Evolutionary conservation across 176 grass and related monocot species (phyloP).

Genomic region (Aegilops bicornis): DNA sequence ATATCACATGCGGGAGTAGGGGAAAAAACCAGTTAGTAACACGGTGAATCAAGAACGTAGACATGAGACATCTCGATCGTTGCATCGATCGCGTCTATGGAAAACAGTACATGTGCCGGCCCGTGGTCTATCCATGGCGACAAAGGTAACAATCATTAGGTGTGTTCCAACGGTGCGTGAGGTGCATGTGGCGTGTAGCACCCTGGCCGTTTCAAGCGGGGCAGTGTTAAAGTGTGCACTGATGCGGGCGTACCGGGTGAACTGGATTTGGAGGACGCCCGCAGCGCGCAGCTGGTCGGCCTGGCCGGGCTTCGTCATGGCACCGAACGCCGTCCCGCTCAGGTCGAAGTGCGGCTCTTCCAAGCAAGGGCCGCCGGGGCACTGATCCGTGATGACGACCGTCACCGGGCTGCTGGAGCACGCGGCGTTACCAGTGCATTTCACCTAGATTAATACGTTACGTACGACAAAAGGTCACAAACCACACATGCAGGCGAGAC

Average conservation of each 20-base stretch:
- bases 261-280: constrained; percentile 52
- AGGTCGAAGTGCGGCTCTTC: constrained; percentile 65
- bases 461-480: not conserved
- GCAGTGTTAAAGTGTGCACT: not conserved
- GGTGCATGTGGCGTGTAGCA: not conserved
- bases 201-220: not conserved
- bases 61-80: not conserved
- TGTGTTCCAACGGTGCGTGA: not conserved
- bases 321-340: constrained; percentile 69
- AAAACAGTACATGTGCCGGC: constrained; percentile 6
- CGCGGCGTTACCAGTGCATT: constrained; percentile 41
- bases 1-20: not conserved
- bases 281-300: constrained; percentile 57
- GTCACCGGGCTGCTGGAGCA: constrained; percentile 59
- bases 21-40: not conserved
- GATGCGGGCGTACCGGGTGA: constrained; percentile 28
- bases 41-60: not conserved
- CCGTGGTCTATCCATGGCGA: not conserved
- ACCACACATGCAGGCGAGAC: not conserved
- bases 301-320: constrained; percentile 50
- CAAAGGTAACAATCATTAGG: not conserved
- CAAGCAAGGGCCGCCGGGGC: constrained; percentile 49
- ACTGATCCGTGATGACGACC: constrained; percentile 56
- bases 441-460: constrained; percentile 30
- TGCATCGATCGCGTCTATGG: not conserved